Conservation (phyloP, 2,329 filamentous ascomycete genomes). For the Calonectria honghensis region DNA sequence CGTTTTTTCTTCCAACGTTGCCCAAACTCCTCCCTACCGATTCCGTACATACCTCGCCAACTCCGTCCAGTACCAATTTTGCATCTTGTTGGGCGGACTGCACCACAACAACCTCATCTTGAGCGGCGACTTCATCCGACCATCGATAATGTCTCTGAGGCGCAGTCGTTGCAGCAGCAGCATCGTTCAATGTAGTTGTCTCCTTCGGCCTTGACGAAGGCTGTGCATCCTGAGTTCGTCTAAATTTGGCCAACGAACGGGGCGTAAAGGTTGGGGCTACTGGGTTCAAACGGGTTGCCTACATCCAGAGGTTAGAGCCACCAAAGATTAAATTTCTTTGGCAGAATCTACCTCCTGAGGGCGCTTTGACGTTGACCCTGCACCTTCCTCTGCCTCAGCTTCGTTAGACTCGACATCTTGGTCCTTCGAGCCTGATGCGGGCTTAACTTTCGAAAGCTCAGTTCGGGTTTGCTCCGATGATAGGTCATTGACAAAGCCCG, state of each 20-base stretch:
- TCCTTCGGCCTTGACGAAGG: constrained; percentile 42
- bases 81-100: constrained; percentile 19
- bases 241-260: constrained; percentile 54
- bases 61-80: background rate
- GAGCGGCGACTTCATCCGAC: constrained; percentile 57
- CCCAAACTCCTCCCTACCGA: constrained; percentile 23
- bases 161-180: constrained; percentile 31
- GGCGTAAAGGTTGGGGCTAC: constrained; percentile 74
- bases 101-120: constrained; percentile 40
- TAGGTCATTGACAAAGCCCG: constrained; percentile 61
- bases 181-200: constrained; percentile 33
- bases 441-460: constrained; percentile 60
- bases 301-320: constrained; percentile 65
- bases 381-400: constrained; percentile 48
- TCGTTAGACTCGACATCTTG: constrained; percentile 50
- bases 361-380: constrained; percentile 59
- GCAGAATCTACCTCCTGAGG: constrained; percentile 71
- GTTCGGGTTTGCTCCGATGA: constrained; percentile 60
- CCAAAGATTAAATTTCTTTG: constrained; percentile 54
- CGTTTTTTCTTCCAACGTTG: constrained; percentile 42
- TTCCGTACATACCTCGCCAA: constrained; percentile 2
- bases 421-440: constrained; percentile 43
- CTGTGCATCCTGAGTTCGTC: constrained; percentile 37
- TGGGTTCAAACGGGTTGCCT: constrained; percentile 74
- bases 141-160: constrained; percentile 51